These are phyloP conservation scores for Psilocybe sp. DNA, from an alignment of 768 basidiomycete species.

Conservation along the genomic window DNA sequence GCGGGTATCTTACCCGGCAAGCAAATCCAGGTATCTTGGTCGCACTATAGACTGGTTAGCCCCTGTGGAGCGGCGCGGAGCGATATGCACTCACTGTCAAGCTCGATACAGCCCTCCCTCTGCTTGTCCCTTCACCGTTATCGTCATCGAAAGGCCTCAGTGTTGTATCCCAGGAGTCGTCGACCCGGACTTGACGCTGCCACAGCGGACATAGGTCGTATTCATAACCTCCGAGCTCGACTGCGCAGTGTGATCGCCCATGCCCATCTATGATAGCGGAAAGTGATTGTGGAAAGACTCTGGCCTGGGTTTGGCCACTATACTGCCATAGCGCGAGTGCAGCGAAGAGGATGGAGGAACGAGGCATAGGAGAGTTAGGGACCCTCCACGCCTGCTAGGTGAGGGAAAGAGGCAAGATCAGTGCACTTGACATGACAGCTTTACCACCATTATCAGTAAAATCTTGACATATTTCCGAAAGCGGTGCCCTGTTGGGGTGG, in stretches of 20 bases:
- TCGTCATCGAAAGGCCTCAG: slow-evolving; percentile 2
- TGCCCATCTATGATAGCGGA: no score
- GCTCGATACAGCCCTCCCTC: slow-evolving; percentile 9
- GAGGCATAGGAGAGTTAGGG: no score
- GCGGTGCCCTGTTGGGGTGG: no score
- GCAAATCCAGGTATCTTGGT: slow-evolving; percentile 26
- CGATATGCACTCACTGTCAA: slow-evolving; percentile 4
- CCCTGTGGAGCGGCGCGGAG: slow-evolving; percentile 2
- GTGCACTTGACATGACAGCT: no score
- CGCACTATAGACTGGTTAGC: slow-evolving; percentile 12
- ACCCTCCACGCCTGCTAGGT: no score
- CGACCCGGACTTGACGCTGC: slow-evolving; percentile 5
- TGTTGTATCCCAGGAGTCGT: background rate
- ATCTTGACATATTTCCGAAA: no score
- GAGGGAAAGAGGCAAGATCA: no score
- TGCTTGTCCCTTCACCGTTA: slow-evolving; percentile 9
- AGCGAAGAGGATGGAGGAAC: no score
- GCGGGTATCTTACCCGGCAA: slow-evolving; percentile 21
- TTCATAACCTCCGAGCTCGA: slow-evolving; percentile 17
- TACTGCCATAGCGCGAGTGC: no score
- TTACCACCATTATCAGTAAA: no score
- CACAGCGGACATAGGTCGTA: slow-evolving; percentile 22
- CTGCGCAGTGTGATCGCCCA: slow-evolving; percentile 10
- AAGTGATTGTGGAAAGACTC: no score
- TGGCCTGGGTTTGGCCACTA: no score